Percentiles rank a stretch among this genome's conserved stretches.
Conservation (phyloP, 2,329 filamentous ascomycete genomes). For the Calcarisporium arbuscula region DNA sequence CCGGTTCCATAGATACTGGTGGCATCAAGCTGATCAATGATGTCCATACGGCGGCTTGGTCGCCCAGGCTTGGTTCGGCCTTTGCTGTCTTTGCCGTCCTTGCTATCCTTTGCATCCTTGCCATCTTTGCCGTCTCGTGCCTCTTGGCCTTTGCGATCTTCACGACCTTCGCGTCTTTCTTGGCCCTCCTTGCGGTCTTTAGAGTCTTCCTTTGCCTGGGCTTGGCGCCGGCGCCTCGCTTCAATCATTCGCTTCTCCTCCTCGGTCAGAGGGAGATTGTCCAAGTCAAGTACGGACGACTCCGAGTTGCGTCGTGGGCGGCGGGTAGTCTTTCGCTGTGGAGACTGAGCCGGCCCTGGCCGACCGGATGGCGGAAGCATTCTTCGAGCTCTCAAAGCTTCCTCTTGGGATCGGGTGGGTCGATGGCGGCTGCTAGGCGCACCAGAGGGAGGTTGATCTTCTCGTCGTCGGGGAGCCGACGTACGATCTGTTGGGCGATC, state of each 20-base stretch:
- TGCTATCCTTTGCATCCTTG: too few species aligned
- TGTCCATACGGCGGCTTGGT: constrained; percentile 58
- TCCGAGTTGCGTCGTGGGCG: constrained; percentile 72
- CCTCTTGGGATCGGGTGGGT: constrained; percentile 60
- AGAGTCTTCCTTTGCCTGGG: too few species aligned
- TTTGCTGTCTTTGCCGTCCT: constrained; percentile 20
- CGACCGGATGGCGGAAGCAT: constrained; percentile 26
- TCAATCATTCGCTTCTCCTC: constrained; percentile 38
- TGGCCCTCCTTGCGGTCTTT: too few species aligned
- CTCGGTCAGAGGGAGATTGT: constrained; percentile 52
- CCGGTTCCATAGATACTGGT: constrained; percentile 93
- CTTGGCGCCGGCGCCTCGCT: constrained; percentile 22
- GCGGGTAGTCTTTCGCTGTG: constrained; percentile 34
- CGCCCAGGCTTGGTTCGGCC: constrained; percentile 44
- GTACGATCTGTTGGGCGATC: constrained; percentile 24
- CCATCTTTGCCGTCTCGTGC: constrained; percentile 44
- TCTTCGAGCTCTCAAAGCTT: constrained; percentile 47
- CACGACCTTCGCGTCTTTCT: constrained; percentile 16
- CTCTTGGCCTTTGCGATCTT: constrained; percentile 14
- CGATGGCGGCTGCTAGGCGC: constrained; percentile 40
- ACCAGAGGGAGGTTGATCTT: constrained; percentile 43
- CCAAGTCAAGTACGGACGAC: constrained; percentile 59
- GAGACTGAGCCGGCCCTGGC: constrained; percentile 27
- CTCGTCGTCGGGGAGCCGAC: constrained; percentile 19
- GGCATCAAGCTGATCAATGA: constrained; percentile 95